Evolutionary conservation across 2,329 filamentous ascomycete genomes (phyloP), one percentile per base, ranked within the genome.

Genomic region (Ophiostoma triangulosporum): DNA sequence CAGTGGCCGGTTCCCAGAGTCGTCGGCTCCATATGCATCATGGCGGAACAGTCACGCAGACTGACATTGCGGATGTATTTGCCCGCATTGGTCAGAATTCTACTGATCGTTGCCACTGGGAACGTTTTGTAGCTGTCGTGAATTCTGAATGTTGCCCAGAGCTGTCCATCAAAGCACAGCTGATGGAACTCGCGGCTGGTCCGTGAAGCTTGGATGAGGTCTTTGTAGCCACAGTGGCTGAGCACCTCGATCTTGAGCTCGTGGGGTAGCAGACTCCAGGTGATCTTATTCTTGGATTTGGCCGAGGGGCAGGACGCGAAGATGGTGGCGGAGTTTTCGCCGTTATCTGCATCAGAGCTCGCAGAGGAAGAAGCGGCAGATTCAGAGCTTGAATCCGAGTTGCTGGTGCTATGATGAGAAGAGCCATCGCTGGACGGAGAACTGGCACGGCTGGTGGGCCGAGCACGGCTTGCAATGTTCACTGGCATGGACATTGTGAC

Each of bases 51-150:
- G 26, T 93, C 93, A 60, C 91, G 75, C 3, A 98, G 75, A 62
- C 97, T 97, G 53, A 98, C 74, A 61, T 95, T 82, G 60, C 86
- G 86, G 53, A 97, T 81, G 62, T 97, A 98, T 0, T 90, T 88
- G 0, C 91, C 93, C 1, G 89, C 88, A 3, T 82, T 76, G 1
- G 82, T 80, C 63, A 97, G 89, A 57, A 97, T 89, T 62, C 85
- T 88, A 54, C 89, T 80, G 48, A 98, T 70, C 0, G 87, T 86
- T 58, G 87, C 82, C 22, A 86, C 87, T 0, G 91, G 84, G 59
- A 97, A 96, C 51, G 89, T 80, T 58, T 78, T 79, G 64, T 97
- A 96, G 67, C 91, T 97, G 49, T 86, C 82, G 8, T 88, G 84
- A 2, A 87, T 81, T 65, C 97, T 89, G 49, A 97, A 76, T 40